Evolutionary conservation across 768 basidiomycete genomes (phyloP).

Genomic region (Gymnopilus dilepis): DNA sequence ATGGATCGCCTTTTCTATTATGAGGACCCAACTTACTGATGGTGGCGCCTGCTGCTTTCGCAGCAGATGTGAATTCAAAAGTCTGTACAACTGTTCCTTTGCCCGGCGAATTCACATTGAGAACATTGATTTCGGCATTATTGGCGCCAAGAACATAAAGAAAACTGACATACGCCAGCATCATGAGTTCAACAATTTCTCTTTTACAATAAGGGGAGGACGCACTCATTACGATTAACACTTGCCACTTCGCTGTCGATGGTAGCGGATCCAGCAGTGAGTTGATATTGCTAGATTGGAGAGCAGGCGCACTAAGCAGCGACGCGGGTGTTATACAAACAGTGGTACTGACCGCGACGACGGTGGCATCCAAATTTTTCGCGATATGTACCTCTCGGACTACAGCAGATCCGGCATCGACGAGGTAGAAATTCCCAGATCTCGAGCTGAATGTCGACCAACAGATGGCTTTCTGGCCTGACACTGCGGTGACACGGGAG

Average conservation of each 20-base stretch:
- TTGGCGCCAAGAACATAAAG: conserved; percentile 35
- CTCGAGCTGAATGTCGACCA: conserved; percentile 47
- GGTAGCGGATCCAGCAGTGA: conserved; percentile 37
- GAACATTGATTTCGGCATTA: conserved; percentile 31
- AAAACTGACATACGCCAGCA: conserved; percentile 23
- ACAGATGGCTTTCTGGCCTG: conserved; percentile 47
- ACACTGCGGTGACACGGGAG: conserved; percentile 33
- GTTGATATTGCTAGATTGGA: conserved; percentile 41
- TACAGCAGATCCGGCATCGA: conserved; percentile 42
- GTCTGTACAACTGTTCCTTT: conserved; percentile 30
- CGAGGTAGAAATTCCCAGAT: conserved; percentile 52
- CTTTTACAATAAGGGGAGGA: neutral
- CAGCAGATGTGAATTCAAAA: conserved; percentile 28
- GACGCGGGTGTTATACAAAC: too few relatives aligned
- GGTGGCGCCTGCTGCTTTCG: conserved; percentile 19
- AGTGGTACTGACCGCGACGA: conserved; percentile 49
- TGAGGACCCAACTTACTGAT: neutral
- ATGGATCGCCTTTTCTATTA: too few relatives aligned
- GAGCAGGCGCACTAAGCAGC: too few relatives aligned
- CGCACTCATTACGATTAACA: conserved; percentile 42
- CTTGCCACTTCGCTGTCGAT: conserved; percentile 47
- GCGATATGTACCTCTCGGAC: conserved; percentile 53
- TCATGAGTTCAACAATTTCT: neutral
- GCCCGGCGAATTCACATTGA: conserved; percentile 32
- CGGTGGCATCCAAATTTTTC: conserved; percentile 44